These are phyloP conservation scores for Babesia ovata DNA, from an alignment of 169 alveolate species.

Conservation along the genomic window DNA sequence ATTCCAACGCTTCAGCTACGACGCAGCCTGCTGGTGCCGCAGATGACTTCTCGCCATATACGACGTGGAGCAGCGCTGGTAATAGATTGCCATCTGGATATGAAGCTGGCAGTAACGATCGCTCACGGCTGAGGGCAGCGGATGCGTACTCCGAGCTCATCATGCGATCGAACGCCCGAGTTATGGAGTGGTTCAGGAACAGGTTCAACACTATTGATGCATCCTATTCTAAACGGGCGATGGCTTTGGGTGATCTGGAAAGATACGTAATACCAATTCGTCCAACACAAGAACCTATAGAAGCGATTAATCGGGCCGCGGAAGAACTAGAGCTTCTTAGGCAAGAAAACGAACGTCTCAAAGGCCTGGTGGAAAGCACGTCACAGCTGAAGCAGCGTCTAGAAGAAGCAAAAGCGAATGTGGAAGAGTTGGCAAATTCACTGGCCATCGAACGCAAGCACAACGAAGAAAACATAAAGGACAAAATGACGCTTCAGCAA, in stretches of 20 bases:
- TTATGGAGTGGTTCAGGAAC: conserved; percentile 48
- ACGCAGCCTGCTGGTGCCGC: background rate
- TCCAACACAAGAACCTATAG: background rate
- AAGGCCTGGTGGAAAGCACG: background rate
- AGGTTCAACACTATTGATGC: conserved; percentile 18
- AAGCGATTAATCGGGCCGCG: background rate
- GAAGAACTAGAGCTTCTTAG: conserved; percentile 13
- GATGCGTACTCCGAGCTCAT: background rate
- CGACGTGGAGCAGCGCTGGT: background rate
- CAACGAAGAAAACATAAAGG: conserved; percentile 54
- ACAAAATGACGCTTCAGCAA: conserved; percentile 56
- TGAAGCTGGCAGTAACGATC: background rate
- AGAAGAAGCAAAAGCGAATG: background rate
- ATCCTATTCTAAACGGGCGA: conserved; percentile 14
- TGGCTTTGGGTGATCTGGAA: background rate
- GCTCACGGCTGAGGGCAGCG: background rate
- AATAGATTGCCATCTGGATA: background rate
- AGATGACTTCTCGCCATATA: conserved; percentile 7
- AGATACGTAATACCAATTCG: background rate
- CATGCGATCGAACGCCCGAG: conserved; percentile 10
- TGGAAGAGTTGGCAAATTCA: conserved; percentile 19
- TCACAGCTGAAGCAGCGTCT: background rate
- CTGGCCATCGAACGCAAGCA: conserved; percentile 60
- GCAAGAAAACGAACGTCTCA: conserved; percentile 22
- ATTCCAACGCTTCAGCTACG: background rate